Evolutionary conservation across 2,329 filamentous ascomycete species (phyloP).

Genomic region (Botryotinia calthae): DNA sequence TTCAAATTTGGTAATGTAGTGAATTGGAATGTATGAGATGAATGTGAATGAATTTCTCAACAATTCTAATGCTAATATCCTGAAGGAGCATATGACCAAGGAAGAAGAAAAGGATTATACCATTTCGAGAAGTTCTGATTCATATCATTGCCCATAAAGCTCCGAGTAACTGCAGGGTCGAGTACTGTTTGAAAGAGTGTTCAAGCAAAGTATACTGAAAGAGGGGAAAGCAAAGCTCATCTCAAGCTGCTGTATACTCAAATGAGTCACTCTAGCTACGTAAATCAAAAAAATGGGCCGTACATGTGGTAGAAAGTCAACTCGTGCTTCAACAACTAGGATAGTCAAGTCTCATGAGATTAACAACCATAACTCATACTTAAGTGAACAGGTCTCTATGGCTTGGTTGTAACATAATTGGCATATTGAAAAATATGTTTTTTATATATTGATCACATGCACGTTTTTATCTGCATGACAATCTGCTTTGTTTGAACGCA

Average conservation of each 20-base stretch:
- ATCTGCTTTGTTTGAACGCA: background rate
- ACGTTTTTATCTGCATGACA: background rate
- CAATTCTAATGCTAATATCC: background rate
- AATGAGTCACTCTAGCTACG: background rate
- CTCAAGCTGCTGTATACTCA: background rate
- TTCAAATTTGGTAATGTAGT: background rate
- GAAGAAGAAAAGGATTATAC: background rate
- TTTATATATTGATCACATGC: background rate
- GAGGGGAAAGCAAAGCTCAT: background rate
- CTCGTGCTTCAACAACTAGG: background rate
- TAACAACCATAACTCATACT: background rate
- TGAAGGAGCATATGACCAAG: background rate
- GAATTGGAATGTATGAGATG: background rate
- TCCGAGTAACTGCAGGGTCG: background rate
- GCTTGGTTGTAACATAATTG: background rate
- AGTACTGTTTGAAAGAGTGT: background rate
- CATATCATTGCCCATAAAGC: background rate
- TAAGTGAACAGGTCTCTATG: background rate
- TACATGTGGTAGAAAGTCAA: background rate
- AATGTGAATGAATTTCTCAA: conserved; percentile 10
- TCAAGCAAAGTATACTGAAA: background rate
- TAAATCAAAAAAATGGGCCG: background rate
- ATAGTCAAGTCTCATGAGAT: background rate
- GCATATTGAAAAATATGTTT: background rate
- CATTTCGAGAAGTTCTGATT: background rate